Percentiles rank a stretch among this genome's conserved stretches.
These are phyloP conservation scores for Phaseolus coccineus DNA, from an alignment of 331 rosid genomes.

Conservation along the genomic window DNA sequence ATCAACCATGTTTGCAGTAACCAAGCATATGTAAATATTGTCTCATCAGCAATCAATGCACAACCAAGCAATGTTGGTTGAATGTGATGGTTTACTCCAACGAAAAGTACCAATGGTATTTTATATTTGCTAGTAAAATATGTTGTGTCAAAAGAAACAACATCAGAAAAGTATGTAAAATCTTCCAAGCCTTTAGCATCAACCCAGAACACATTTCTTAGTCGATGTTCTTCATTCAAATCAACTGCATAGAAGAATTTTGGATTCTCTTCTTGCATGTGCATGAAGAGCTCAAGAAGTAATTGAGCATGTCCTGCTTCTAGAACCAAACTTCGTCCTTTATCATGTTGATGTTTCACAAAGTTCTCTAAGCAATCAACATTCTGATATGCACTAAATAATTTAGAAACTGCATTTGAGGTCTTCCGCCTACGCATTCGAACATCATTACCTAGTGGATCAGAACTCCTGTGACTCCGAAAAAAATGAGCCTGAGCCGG, in stretches of 20 bases:
- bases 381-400: slow-evolving; percentile 81
- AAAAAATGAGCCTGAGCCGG: slow-evolving; percentile 92
- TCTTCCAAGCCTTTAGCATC: slow-evolving; percentile 92
- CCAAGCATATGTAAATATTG: slow-evolving; percentile 75
- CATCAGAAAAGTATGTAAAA: slow-evolving; percentile 72
- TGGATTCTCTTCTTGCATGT: slow-evolving; percentile 85
- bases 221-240: slow-evolving; percentile 87
- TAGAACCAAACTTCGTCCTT: slow-evolving; percentile 70
- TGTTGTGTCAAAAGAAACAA: slow-evolving; percentile 83
- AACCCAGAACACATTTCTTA: slow-evolving; percentile 93
- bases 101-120: slow-evolving; percentile 80
- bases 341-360: slow-evolving; percentile 72
- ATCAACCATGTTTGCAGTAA: slow-evolving; percentile 87
- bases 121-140: slow-evolving; percentile 83
- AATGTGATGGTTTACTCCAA: slow-evolving; percentile 89
- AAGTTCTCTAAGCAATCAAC: slow-evolving; percentile 78
- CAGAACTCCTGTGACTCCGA: slow-evolving; percentile 79
- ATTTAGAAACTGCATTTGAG: slow-evolving; percentile 60
- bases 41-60: slow-evolving; percentile 88
- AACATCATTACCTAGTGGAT: slow-evolving; percentile 66
- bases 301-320: slow-evolving; percentile 84
- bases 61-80: slow-evolving; percentile 89
- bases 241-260: slow-evolving; percentile 91
- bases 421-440: slow-evolving; percentile 74
- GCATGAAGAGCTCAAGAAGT: slow-evolving; percentile 83